phyloP scores from a whole-genome alignment of 176 grass and related monocot species.

The Dendrocalamus sinicus region DNA sequence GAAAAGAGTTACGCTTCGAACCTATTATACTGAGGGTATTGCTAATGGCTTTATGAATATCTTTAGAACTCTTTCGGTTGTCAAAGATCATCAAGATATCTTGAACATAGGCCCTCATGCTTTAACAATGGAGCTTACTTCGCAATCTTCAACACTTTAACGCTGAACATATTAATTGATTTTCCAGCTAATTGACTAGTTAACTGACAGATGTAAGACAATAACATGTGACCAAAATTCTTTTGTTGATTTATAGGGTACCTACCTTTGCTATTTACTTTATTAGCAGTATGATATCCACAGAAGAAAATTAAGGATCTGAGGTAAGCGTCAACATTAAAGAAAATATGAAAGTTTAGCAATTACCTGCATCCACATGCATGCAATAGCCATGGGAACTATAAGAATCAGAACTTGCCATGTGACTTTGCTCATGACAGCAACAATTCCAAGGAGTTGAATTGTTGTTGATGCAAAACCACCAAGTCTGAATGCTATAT shows the following conservation, averaged over 20 bases:
- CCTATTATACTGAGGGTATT: neutral
- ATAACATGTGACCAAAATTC: neutral
- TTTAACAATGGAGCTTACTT: conserved; percentile 22
- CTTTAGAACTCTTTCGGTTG: neutral
- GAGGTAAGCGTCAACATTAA: neutral
- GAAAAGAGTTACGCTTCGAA: neutral
- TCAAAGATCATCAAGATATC: conserved; percentile 7
- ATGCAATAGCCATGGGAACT: conserved; percentile 78
- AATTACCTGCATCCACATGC: conserved; percentile 98
- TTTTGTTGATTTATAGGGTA: conserved; percentile 11
- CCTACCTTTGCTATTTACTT: neutral
- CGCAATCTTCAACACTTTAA: conserved; percentile 7
- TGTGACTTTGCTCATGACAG: conserved; percentile 94
- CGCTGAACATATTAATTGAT: neutral
- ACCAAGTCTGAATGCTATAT: conserved; percentile 95
- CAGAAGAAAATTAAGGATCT: conserved; percentile 2
- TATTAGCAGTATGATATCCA: neutral
- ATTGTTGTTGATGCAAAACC: conserved; percentile 97
- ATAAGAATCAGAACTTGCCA: conserved; percentile 98
- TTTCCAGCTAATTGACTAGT: neutral
- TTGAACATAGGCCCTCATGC: neutral
- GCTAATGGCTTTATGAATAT: neutral
- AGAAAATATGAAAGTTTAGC: conserved; percentile 27
- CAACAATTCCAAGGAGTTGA: conserved; percentile 92
- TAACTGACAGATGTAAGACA: neutral